Percentiles rank a stretch among this genome's conserved stretches.
These are phyloP conservation scores for Thinopyrum obtusiflorum DNA, from an alignment of 202 grass and related monocot genomes.

Conservation along the genomic window DNA sequence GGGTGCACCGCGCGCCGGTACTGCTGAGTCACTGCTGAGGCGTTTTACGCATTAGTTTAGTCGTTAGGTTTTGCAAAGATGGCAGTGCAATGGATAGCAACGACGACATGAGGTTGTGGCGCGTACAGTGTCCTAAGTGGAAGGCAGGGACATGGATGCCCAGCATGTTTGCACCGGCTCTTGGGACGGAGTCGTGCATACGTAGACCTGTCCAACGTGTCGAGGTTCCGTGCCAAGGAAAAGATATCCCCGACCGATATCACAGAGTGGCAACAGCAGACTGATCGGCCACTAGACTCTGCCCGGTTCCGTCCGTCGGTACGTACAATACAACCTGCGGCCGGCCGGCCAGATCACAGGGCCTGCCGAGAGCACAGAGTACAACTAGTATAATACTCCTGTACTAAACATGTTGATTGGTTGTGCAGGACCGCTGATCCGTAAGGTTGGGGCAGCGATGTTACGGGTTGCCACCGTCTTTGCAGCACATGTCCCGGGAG, in stretches of 20 bases:
- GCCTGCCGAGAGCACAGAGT: too few species aligned
- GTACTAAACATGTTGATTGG: not conserved
- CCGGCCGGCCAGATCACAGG: not conserved
- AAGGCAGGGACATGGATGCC: not conserved
- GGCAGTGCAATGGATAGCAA: too few species aligned
- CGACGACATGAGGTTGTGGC: not conserved
- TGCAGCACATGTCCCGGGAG: slow-evolving; percentile 24
- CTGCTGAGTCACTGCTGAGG: too few species aligned
- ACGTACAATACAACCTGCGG: not conserved
- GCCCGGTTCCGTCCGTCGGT: not conserved
- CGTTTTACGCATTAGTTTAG: too few species aligned
- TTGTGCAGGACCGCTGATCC: not conserved
- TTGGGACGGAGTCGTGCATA: not conserved
- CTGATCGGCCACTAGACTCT: not conserved
- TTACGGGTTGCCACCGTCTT: slow-evolving; percentile 13
- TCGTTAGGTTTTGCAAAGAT: too few species aligned
- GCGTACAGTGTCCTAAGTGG: not conserved
- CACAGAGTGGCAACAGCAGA: not conserved
- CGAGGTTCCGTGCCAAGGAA: not conserved
- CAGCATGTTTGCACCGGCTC: not conserved
- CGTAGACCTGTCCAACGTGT: not conserved
- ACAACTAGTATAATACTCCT: too few species aligned
- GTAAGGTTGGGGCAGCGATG: slow-evolving; percentile 37
- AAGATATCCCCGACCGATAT: not conserved
- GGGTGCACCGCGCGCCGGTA: too few species aligned